A percentile compares a stretch with the other conserved stretches of the same genome.
Evolutionary conservation across 2,329 filamentous ascomycete species (phyloP).

Genomic region (Colletotrichum viniferum): DNA sequence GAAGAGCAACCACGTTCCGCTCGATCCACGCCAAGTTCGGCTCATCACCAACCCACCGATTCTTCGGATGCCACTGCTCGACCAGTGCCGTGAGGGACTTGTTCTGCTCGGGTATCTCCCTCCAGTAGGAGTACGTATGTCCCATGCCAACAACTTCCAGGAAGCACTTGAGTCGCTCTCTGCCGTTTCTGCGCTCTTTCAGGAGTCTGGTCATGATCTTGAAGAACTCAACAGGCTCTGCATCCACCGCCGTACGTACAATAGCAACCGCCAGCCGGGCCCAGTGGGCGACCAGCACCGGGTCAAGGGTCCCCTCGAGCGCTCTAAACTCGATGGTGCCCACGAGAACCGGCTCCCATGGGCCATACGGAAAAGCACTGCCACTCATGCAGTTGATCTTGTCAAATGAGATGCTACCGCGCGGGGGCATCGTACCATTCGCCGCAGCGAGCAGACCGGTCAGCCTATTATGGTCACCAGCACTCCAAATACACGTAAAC

Average conservation of each 20-base stretch:
- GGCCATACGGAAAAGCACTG: not conserved
- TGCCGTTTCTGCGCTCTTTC: not conserved
- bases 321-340: slow-evolving; percentile 9
- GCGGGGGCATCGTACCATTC: not conserved
- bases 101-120: not conserved
- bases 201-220: not conserved
- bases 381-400: not conserved
- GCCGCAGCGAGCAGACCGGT: not conserved
- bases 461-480: not conserved
- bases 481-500: not conserved
- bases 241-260: not conserved
- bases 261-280: not conserved
- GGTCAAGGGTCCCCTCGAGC: slow-evolving; percentile 8
- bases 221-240: not conserved
- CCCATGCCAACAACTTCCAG: not conserved
- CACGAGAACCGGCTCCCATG: not conserved
- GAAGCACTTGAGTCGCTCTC: not conserved
- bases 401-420: not conserved
- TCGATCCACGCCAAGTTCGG: not conserved
- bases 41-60: not conserved
- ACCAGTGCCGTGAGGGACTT: not conserved
- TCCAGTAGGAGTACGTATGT: not conserved
- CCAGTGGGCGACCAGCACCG: not conserved
- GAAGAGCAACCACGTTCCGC: not conserved
- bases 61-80: not conserved